A percentile compares a stretch with the other conserved stretches of the same genome.
Conservation (phyloP, 2,329 filamentous ascomycete genomes). For the Penicillium sp. region DNA sequence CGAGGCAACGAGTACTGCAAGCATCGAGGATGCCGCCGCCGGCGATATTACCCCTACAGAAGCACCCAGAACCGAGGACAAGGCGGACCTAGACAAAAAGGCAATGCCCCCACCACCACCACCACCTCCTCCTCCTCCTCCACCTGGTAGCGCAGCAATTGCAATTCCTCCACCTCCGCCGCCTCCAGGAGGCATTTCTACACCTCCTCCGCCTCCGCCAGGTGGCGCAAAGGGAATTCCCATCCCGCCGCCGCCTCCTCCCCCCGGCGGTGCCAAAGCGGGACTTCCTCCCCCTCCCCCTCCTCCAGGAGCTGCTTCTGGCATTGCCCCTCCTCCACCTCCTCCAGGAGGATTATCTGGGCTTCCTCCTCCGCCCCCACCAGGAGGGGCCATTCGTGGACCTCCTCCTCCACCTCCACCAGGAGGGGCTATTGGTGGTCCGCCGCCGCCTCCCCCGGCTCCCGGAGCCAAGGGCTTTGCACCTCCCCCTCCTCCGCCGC, state of each 20-base stretch:
- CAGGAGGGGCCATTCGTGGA: conserved; percentile 46
- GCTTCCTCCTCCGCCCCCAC: conserved; percentile 38
- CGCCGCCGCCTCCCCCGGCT: conserved; percentile 43
- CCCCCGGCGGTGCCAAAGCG: conserved; percentile 41
- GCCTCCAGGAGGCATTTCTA: conserved; percentile 47
- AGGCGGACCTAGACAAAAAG: conserved; percentile 7
- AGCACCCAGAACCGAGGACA: conserved; percentile 10
- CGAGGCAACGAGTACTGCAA: conserved; percentile 11
- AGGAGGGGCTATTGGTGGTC: conserved; percentile 34
- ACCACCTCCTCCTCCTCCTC: conserved; percentile 39
- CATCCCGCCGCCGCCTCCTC: conserved; percentile 38
- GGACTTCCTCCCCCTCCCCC: conserved; percentile 45
- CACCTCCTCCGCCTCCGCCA: conserved; percentile 47
- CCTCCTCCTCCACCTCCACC: conserved; percentile 49
- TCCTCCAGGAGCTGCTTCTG: conserved; percentile 46
- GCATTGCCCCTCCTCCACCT: conserved; percentile 23
- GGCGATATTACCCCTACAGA: conserved; percentile 31
- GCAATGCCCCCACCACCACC: conserved; percentile 17
- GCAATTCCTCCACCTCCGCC: conserved; percentile 40
- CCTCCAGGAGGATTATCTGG: conserved; percentile 44
- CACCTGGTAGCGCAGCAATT: conserved; percentile 41
- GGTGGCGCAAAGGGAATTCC: conserved; percentile 43
- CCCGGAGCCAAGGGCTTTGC: conserved; percentile 39
- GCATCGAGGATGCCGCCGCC: conserved; percentile 44
- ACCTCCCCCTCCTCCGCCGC: conserved; percentile 64